phyloP scores from a whole-genome alignment of 345 rosid species.

The Firmiana major region DNA sequence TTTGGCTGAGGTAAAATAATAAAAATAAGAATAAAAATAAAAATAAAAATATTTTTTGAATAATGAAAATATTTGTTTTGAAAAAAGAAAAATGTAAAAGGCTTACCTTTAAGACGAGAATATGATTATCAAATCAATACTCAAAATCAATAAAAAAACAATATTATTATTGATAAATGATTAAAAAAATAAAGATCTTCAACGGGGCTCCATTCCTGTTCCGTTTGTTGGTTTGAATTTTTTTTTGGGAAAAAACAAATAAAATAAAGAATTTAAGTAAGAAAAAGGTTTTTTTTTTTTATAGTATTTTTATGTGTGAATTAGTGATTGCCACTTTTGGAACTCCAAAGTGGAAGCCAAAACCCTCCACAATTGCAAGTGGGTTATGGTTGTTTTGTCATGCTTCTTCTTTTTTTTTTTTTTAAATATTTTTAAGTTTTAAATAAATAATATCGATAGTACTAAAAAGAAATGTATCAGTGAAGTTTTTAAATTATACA shows the following conservation, averaged over 20 bases:
- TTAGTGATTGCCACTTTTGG: conserved; percentile 20
- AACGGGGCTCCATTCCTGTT: not conserved
- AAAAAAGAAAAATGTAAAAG: no score
- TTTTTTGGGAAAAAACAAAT: no score
- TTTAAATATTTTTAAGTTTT: no score
- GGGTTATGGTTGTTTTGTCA: not conserved
- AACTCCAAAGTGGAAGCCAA: conserved; percentile 23
- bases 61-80: not conserved
- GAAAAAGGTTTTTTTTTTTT: not conserved
- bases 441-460: no score
- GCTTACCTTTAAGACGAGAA: no score
- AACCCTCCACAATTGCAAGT: conserved; percentile 20
- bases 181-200: not conserved
- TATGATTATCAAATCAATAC: no score
- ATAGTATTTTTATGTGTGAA: not conserved
- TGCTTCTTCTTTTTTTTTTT: no score
- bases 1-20: conserved; percentile 10
- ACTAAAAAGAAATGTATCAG: no score
- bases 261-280: no score
- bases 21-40: no score
- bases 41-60: no score
- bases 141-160: not conserved
- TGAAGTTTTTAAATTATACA: no score
- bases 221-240: not conserved
- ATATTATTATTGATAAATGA: not conserved